phyloP scores from a whole-genome alignment of 768 basidiomycete species.

The Tricholoma flavovirens region DNA sequence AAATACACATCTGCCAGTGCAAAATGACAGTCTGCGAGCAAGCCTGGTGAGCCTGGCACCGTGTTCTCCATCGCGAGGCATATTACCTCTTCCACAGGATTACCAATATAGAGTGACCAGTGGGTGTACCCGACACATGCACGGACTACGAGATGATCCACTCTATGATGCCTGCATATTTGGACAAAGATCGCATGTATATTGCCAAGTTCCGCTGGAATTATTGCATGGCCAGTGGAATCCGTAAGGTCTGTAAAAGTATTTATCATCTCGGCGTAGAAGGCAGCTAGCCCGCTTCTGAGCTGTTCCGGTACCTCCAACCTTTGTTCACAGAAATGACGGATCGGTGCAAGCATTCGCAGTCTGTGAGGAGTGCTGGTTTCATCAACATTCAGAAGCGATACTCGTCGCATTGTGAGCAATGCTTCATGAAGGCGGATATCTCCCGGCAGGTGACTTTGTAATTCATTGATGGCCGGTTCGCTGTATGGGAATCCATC shows the following conservation, averaged over 20 bases:
- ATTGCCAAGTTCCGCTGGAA: background rate
- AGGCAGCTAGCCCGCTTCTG: background rate
- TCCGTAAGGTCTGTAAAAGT: too few species aligned
- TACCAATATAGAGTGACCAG: background rate
- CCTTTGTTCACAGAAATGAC: background rate
- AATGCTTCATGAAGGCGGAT: background rate
- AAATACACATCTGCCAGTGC: background rate
- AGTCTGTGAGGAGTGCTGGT: background rate
- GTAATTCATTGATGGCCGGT: background rate
- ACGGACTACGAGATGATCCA: background rate
- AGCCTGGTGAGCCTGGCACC: background rate
- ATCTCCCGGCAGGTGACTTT: background rate
- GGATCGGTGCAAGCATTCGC: background rate
- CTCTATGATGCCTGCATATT: background rate
- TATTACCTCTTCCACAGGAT: background rate
- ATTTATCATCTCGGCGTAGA: background rate
- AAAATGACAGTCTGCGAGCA: background rate
- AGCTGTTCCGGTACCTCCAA: background rate
- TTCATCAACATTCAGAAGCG: background rate
- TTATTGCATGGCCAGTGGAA: background rate
- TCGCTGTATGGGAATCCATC: conserved; percentile 4
- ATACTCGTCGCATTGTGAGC: background rate
- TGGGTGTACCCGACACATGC: background rate
- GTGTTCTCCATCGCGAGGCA: background rate
- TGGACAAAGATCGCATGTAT: background rate